Percentiles rank a stretch among this genome's conserved stretches.
These are phyloP conservation scores for Diplosphaera chodatii DNA, from an alignment of 139 green algal genomes.

Conservation along the genomic window DNA sequence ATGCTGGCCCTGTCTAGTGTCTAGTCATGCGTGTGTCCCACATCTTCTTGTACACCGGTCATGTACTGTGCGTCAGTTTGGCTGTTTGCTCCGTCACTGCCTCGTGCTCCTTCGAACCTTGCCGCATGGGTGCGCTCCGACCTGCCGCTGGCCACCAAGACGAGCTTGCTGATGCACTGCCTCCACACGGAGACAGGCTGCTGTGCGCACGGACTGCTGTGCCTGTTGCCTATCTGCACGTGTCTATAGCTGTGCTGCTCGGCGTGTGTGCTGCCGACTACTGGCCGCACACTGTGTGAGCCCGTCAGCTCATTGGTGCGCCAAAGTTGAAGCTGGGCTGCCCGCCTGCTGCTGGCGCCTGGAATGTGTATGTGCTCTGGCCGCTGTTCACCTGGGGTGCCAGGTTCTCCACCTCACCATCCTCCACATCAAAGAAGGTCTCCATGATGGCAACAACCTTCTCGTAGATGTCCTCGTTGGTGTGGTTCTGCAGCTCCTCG, in stretches of 20 bases:
- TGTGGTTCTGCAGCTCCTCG: constrained; percentile 93
- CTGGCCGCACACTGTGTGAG: no score
- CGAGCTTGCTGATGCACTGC: not conserved
- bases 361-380: constrained; percentile 42
- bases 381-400: constrained; percentile 44
- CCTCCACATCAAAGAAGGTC: constrained; percentile 93
- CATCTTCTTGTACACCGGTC: no score
- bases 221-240: no score
- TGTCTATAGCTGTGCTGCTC: no score
- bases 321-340: constrained; percentile 63
- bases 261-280: no score
- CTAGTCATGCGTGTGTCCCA: no score
- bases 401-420: constrained; percentile 94
- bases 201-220: not conserved
- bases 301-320: not conserved
- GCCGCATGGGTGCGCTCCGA: no score
- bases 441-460: constrained; percentile 67
- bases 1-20: no score
- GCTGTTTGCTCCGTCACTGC: not conserved
- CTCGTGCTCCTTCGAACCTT: not conserved
- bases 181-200: not conserved
- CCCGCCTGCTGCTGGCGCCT: constrained; percentile 11
- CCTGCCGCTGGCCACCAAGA: no score
- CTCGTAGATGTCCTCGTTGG: constrained; percentile 97
- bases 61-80: no score